Conservation (phyloP, 805 yeast species). For the Metschnikowia vanudenii region DNA sequence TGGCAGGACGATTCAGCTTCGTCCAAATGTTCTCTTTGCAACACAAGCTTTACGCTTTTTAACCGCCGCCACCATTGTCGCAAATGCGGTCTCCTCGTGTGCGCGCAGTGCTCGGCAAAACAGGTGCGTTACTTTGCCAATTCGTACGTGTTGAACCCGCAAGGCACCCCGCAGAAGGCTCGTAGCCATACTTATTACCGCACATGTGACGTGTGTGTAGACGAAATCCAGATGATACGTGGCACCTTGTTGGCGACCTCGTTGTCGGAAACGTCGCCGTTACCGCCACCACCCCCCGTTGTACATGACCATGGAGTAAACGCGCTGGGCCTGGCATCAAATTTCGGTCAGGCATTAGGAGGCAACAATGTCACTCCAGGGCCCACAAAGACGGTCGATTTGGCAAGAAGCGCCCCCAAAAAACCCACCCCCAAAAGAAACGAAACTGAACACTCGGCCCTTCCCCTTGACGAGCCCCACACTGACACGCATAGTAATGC, state of each 20-base stretch:
- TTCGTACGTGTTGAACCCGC: conserved; percentile 20
- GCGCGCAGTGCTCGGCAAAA: conserved; percentile 63
- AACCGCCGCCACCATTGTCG: conserved; percentile 83
- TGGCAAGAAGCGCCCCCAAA: conserved; percentile 9
- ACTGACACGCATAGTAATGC: conserved; percentile 4
- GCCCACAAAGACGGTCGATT: neutral
- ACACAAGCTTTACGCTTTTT: conserved; percentile 51
- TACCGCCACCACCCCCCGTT: no score
- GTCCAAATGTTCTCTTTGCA: conserved; percentile 55
- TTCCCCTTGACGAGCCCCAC: no score
- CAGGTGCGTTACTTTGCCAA: conserved; percentile 34
- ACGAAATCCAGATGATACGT: conserved; percentile 40
- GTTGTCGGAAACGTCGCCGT: conserved; percentile 5
- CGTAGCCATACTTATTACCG: conserved; percentile 42
- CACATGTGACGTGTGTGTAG: conserved; percentile 73
- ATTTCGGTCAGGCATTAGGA: neutral
- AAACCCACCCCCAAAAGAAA: no score
- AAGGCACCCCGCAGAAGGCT: conserved; percentile 15
- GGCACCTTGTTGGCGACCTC: conserved; percentile 16
- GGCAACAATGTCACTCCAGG: neutral
- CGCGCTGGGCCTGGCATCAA: neutral
- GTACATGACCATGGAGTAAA: neutral
- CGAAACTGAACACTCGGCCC: no score
- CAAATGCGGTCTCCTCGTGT: conserved; percentile 75
- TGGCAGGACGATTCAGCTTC: conserved; percentile 75